Percentiles rank a stretch among this genome's conserved stretches.
These are phyloP conservation scores for Flaveria bidentis DNA, from an alignment of 129 eudicot genomes.

Conservation along the genomic window DNA sequence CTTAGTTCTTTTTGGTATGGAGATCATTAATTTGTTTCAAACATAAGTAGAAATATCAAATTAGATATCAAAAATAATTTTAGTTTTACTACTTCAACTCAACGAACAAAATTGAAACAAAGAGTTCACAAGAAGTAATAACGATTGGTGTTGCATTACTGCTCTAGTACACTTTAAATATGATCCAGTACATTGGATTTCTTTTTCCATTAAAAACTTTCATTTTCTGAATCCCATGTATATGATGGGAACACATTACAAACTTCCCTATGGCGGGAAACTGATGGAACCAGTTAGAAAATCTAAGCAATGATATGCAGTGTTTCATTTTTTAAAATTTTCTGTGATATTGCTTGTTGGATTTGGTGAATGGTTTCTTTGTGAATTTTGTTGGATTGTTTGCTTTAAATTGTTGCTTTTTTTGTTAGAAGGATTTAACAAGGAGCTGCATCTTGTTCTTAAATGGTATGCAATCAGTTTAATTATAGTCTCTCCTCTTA, in stretches of 20 bases:
- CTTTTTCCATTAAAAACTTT: neutral
- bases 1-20: neutral
- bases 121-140: neutral
- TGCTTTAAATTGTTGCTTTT: neutral
- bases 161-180: neutral
- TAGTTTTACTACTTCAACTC: constrained; percentile 1
- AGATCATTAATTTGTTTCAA: constrained; percentile 11
- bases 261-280: neutral
- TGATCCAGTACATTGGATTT: neutral
- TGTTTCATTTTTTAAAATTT: neutral
- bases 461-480: constrained; percentile 3
- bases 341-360: neutral
- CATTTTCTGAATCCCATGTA: neutral
- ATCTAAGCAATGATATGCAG: neutral
- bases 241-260: neutral
- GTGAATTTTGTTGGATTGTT: neutral
- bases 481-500: constrained; percentile 7
- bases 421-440: neutral
- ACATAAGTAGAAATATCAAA: neutral
- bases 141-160: neutral
- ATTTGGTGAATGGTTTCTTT: neutral
- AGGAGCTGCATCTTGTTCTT: neutral
- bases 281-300: neutral
- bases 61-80: neutral
- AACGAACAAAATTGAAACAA: neutral